Conservation (phyloP, 345 rosid species). For the Diplotaxis tenuifolia region DNA sequence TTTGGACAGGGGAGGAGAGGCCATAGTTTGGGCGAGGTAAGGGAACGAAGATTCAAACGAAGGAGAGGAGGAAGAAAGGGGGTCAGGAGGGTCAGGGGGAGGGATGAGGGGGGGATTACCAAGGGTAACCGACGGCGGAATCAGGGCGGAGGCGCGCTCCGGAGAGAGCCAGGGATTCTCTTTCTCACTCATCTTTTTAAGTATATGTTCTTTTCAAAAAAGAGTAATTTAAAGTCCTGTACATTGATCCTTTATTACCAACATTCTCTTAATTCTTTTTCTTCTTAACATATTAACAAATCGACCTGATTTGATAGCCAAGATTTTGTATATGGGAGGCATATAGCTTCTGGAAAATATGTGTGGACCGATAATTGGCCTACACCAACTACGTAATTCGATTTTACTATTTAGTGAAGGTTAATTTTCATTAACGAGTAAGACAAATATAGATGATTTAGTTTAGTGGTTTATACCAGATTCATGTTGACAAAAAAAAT, state of each 20-base stretch:
- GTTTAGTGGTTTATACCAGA: neutral
- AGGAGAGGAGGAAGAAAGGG: too few species aligned
- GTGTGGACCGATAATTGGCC: neutral
- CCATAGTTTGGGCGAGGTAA: too few species aligned
- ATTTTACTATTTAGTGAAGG: neutral
- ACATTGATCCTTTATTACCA: neutral
- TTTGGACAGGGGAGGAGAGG: too few species aligned
- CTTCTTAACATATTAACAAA: neutral
- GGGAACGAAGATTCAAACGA: too few species aligned
- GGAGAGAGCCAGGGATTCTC: too few species aligned
- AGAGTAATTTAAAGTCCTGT: too few species aligned
- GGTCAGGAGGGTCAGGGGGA: too few species aligned
- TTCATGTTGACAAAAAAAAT: neutral
- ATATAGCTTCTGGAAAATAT: neutral
- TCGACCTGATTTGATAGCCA: neutral
- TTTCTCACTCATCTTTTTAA: too few species aligned
- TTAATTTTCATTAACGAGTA: neutral
- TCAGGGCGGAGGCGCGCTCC: too few species aligned
- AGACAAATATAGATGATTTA: neutral
- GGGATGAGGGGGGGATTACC: too few species aligned
- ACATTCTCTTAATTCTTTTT: neutral
- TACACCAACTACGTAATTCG: neutral
- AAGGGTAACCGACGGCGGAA: too few species aligned
- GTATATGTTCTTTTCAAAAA: too few species aligned
- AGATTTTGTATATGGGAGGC: neutral